Base-by-base conservation (phyloP, 495 filamentous ascomycete genomes). In the Letharia lupina region DNA sequence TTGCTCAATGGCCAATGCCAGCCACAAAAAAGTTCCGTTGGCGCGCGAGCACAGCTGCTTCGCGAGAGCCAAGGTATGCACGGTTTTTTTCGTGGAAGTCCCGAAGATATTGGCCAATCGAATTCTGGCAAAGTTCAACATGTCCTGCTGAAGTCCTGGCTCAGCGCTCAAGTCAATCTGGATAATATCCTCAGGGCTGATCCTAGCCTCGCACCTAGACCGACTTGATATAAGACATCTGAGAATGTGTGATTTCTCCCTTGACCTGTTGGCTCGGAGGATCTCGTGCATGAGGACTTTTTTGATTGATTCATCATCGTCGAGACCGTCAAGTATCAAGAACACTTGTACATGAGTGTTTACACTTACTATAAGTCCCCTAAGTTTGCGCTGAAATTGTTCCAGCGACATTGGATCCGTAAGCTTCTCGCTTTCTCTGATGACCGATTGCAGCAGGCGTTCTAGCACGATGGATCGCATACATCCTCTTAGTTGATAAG, bases 11-110 rank as follows among this genome's bases (percentile, higher is more conserved):
- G 44, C 60, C 28, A 62, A 35, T 7, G 62, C 62, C 41, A 64
- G 35, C 62, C 62, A 64, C 47, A 64, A 18, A 31, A 64, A 64
- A 7, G n/a, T 56, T 28, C 62, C 48, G 11, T 42, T 28, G 37
- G 62, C 62, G 33, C 50, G 62, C 15, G 37, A 63, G 28, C 62
- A 63, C 16, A 63, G 62, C 44, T 28, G 61, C 39, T 50, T 33
- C 13, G 47, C 61, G n/a, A 37, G 31, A 23, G 5, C n/a, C n/a
- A 39, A 48, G 28, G 35, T 33, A 11, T 33, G n/a, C 18, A 47
- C 31, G 23, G n/a, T 48, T 37, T 63, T 35, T 48, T 41, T 28
- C 33, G 8, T 8, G 23, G 12, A 4, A 10, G 61, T 10, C 15
- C n/a, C 28, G 42, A 31, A 31, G 7, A n/a, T 42, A 33, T 16